These are phyloP conservation scores for Coemansia sp. DNA, from an alignment of 192 early-diverging fungal species.

Conservation along the genomic window DNA sequence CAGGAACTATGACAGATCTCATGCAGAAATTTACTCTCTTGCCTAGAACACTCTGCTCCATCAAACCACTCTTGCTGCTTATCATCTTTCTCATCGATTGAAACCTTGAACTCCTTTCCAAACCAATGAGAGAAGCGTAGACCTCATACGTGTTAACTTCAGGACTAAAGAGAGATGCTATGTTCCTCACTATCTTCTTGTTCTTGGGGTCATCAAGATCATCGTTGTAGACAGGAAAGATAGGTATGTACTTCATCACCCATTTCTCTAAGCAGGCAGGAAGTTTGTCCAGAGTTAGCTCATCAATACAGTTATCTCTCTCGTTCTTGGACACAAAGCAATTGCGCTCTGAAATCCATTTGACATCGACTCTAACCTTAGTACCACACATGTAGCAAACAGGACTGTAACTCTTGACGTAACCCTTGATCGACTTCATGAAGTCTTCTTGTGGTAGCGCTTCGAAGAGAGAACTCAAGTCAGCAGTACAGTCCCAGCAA, in stretches of 20 bases:
- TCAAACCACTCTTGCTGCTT: background rate
- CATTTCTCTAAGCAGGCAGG: background rate
- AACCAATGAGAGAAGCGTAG: conserved; percentile 4
- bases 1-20: conserved; percentile 13
- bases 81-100: conserved; percentile 9
- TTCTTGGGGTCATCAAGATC: conserved; percentile 6
- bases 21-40: conserved; percentile 18
- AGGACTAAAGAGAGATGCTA: conserved; percentile 6
- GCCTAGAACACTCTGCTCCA: conserved; percentile 7
- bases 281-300: background rate
- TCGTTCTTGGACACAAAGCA: conserved; percentile 1
- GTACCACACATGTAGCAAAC: background rate
- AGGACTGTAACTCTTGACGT: background rate
- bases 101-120: background rate
- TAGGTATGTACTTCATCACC: conserved; percentile 1
- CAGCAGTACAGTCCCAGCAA: background rate
- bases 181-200: conserved; percentile 3
- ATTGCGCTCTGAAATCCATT: background rate
- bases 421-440: background rate
- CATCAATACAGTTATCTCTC: background rate
- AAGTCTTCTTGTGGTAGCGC: background rate
- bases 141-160: conserved; percentile 6
- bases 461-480: background rate
- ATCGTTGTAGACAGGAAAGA: conserved; percentile 18
- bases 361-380: background rate